Evolutionary conservation across 176 grass and related monocot genomes (phyloP).

Genomic region (Aegilops bicornis): DNA sequence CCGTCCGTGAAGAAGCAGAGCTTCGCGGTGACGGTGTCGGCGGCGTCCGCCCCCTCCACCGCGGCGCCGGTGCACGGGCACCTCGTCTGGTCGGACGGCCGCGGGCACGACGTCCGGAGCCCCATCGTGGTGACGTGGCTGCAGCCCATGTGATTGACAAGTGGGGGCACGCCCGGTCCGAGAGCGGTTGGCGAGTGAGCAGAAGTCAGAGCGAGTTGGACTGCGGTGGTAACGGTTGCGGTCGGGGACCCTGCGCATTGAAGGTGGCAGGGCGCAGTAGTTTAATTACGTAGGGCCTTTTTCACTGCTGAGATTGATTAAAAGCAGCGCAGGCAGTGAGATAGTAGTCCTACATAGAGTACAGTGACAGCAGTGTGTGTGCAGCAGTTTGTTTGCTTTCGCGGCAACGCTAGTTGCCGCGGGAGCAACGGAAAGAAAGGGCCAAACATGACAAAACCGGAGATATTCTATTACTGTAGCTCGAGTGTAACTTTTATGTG

Average conservation of each 20-base stretch:
- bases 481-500: not conserved
- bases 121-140: conserved; percentile 82
- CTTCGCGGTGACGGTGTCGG: conserved; percentile 59
- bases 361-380: conserved; percentile 18
- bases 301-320: conserved; percentile 7
- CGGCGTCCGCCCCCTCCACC: not conserved
- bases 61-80: conserved; percentile 48
- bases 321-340: not conserved
- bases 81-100: conserved; percentile 83
- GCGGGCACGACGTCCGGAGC: conserved; percentile 73
- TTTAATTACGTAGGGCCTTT: conserved; percentile 30
- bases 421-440: conserved; percentile 17
- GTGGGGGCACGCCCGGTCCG: not conserved
- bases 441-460: not conserved
- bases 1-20: conserved; percentile 43
- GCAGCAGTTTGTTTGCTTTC: conserved; percentile 3
- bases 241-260: not conserved
- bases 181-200: not conserved
- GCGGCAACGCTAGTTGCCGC: conserved; percentile 18
- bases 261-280: not conserved
- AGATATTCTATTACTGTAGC: not conserved
- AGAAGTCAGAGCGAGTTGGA: conserved; percentile 29
- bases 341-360: not conserved
- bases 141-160: conserved; percentile 51
- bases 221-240: conserved; percentile 36